phyloP scores from a whole-genome alignment of 1,284 basidiomycete species.

The Ceratobasidium sp. region DNA sequence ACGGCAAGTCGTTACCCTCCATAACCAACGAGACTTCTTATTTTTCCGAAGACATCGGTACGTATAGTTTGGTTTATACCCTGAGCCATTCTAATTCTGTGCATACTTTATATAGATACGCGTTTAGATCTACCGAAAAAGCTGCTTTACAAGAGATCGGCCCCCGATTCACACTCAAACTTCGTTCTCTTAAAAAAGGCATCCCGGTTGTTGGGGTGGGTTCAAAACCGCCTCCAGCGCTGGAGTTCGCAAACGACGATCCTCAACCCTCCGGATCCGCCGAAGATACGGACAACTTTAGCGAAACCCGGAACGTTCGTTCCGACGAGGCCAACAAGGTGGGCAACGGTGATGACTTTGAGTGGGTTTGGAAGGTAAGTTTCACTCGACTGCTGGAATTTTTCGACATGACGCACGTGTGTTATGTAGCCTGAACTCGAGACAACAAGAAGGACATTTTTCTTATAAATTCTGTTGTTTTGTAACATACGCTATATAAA shows the following conservation, averaged over 20 bases:
- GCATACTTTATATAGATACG: constrained; percentile 69
- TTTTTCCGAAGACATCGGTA: constrained; percentile 96
- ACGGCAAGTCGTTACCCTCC: constrained; percentile 95
- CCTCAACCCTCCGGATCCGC: constrained; percentile 53
- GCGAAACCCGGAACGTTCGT: constrained; percentile 47
- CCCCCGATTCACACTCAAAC: constrained; percentile 95
- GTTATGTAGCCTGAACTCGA: constrained; percentile 6
- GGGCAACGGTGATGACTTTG: constrained; percentile 68
- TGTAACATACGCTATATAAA: neutral
- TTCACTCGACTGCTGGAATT: constrained; percentile 34
- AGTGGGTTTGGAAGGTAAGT: constrained; percentile 85
- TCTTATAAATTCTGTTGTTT: neutral
- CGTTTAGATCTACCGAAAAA: constrained; percentile 90
- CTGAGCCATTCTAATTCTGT: neutral
- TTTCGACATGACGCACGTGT: neutral
- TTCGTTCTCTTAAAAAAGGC: constrained; percentile 89
- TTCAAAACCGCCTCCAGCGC: constrained; percentile 66
- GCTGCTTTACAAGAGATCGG: constrained; percentile 98
- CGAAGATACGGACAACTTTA: constrained; percentile 52
- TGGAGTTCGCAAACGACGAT: constrained; percentile 69
- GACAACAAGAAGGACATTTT: constrained; percentile 27
- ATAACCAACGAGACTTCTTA: constrained; percentile 97
- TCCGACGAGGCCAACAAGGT: constrained; percentile 58
- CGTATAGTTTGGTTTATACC: constrained; percentile 45
- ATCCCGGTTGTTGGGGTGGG: constrained; percentile 80